Base-by-base conservation (phyloP, 2,329 filamentous ascomycete species). In the Drechslerella dactyloides region DNA sequence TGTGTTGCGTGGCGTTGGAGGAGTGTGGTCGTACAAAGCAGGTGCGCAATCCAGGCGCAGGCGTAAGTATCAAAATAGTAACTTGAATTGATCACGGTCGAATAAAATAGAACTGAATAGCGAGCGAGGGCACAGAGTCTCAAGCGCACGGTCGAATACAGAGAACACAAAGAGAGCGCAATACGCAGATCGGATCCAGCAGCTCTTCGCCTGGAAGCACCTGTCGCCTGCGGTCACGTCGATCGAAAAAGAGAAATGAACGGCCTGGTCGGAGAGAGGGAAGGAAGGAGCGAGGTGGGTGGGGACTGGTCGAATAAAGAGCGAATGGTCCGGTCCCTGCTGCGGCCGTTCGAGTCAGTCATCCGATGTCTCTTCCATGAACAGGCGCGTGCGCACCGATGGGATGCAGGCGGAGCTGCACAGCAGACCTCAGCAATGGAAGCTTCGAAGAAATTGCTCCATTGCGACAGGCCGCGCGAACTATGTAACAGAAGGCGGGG, bases 11-110 rank as follows among this genome's bases (percentile, higher is more conserved):
- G 7, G 37, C 21, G 24, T 46, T 33, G 59, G 17, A 17, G 54
- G 50, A 59, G 33, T 21, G 37, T 30, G 65, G 46, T 76, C 74
- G 76, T 75, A 77, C 75, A 59, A 27, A 21, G 50, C 24, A 33
- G 23, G 23, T 53, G 44, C 44, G 44, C 44, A 48, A 19, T 21
- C 44, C 44, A 48, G 44, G 44, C 44, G 44, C 44, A 48, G 17
- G 7, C 8, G 15, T 5, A 19, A 23, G 44, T 33, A 33, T 33
- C 27, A 33, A 33, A n/a, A n/a, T n/a, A n/a, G n/a, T n/a, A n/a
- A n/a, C n/a, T n/a, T n/a, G 17, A 48, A 48, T 19, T 11, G 21
- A 48, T 19, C 5, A 5, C 44, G 11, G 21, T 19, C 15, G 44
- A 48, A 23, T 23, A 21, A 4, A 15, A 21, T 19, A 48, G 21